Conservation (phyloP, 345 rosid species). For the Barbarea vulgaris region DNA sequence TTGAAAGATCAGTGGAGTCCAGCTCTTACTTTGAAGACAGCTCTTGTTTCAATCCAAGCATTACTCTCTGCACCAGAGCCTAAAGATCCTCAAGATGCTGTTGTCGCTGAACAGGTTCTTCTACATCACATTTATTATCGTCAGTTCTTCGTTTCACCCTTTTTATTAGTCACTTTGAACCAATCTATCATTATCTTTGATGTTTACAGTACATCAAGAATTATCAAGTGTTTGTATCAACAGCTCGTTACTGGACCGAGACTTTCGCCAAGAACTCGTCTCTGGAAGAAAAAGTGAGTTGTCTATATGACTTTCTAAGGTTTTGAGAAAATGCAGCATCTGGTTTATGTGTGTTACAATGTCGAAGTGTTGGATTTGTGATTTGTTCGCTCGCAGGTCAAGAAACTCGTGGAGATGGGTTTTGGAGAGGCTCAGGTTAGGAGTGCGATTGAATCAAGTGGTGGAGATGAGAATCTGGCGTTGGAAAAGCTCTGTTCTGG, state of each 20-base stretch:
- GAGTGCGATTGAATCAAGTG: conserved; percentile 74
- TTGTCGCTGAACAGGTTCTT: conserved; percentile 94
- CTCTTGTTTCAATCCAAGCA: conserved; percentile 96
- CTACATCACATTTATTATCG: not conserved
- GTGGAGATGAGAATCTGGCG: conserved; percentile 97
- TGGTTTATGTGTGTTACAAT: conserved; percentile 1
- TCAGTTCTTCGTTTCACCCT: not conserved
- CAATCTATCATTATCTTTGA: not conserved
- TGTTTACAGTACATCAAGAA: conserved; percentile 78
- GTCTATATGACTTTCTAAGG: not conserved
- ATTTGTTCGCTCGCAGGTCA: conserved; percentile 54
- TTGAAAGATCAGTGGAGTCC: conserved; percentile 99
- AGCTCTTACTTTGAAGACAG: conserved; percentile 95
- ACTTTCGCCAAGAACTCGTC: conserved; percentile 85
- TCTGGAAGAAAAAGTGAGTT: conserved; percentile 82
- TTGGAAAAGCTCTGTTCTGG: conserved; percentile 89
- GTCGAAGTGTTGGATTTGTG: conserved; percentile 27
- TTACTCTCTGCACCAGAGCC: conserved; percentile 93
- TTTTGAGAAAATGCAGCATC: not conserved
- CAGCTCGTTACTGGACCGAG: conserved; percentile 99
- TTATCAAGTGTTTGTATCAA: conserved; percentile 79
- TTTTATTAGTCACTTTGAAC: not conserved
- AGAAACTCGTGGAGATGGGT: conserved; percentile 94
- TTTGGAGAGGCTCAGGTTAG: conserved; percentile 77
- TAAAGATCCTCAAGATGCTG: conserved; percentile 99